Evolutionary conservation across 1,139 yeast species (phyloP).

Genomic region (Protomyces arabidopsidicola): DNA sequence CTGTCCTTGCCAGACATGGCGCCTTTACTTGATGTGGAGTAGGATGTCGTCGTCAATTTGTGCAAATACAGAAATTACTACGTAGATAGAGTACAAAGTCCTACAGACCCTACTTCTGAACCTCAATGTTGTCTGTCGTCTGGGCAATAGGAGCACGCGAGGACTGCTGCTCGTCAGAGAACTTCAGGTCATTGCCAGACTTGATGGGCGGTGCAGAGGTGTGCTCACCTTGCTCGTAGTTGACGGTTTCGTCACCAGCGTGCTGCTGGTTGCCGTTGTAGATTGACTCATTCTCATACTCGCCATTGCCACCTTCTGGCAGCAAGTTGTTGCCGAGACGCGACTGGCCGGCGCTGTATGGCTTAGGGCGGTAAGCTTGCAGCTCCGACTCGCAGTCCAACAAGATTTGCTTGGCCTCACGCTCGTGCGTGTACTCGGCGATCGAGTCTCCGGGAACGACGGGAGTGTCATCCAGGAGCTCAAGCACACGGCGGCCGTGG

Average conservation of each 20-base stretch:
- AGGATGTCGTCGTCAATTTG: too few relatives aligned
- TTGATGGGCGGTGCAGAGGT: conserved; percentile 24
- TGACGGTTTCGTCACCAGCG: conserved; percentile 7
- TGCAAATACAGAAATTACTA: background rate
- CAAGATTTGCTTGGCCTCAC: conserved; percentile 31
- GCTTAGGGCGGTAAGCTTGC: conserved; percentile 30
- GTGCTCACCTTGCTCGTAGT: conserved; percentile 17
- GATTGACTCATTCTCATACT: conserved; percentile 25
- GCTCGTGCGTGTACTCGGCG: conserved; percentile 30
- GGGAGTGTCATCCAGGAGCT: conserved; percentile 75
- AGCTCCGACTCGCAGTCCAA: conserved; percentile 31
- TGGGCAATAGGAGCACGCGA: conserved; percentile 25
- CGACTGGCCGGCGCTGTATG: conserved; percentile 19
- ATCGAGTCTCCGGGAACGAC: conserved; percentile 75
- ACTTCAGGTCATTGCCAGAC: conserved; percentile 14
- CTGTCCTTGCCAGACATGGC: conserved; percentile 24
- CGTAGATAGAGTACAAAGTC: background rate
- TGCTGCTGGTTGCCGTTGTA: conserved; percentile 23
- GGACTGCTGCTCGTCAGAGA: conserved; percentile 21
- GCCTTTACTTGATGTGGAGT: background rate
- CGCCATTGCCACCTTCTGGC: conserved; percentile 13
- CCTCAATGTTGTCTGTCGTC: too few relatives aligned
- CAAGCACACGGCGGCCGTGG: conserved; percentile 79
- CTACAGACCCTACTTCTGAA: too few relatives aligned
- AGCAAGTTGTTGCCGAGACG: conserved; percentile 24